Evolutionary conservation across 2,329 filamentous ascomycete genomes (phyloP).

Genomic region (Scytalidium sp.): DNA sequence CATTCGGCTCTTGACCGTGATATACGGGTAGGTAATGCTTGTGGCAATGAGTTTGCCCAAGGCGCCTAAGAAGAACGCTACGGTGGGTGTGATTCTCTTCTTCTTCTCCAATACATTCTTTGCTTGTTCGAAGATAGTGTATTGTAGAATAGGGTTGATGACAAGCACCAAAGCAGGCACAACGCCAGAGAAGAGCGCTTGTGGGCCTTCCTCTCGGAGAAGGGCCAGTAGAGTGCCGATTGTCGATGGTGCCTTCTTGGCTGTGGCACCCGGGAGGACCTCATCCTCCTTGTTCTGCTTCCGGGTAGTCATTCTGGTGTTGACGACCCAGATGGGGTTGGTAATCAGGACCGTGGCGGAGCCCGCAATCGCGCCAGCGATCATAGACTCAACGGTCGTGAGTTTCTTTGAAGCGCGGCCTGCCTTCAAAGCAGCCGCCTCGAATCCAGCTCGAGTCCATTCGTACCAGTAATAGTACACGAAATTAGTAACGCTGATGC

Average conservation of each 20-base stretch:
- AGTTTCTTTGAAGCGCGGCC: constrained; percentile 77
- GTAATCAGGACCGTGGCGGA: constrained; percentile 93
- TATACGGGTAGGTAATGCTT: constrained; percentile 93
- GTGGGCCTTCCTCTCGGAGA: constrained; percentile 77
- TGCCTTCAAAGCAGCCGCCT: constrained; percentile 68
- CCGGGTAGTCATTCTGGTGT: constrained; percentile 95
- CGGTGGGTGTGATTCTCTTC: constrained; percentile 71
- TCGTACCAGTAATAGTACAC: constrained; percentile 99
- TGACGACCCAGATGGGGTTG: constrained; percentile 99
- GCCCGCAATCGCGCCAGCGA: constrained; percentile 89
- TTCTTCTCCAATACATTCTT: constrained; percentile 85
- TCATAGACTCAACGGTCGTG: constrained; percentile 90
- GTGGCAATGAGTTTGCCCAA: constrained; percentile 94
- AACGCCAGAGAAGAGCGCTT: constrained; percentile 86
- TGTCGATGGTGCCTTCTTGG: constrained; percentile 63
- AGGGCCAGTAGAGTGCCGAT: constrained; percentile 78
- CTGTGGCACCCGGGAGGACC: constrained; percentile 36
- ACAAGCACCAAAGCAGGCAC: constrained; percentile 90
- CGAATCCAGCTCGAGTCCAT: constrained; percentile 88
- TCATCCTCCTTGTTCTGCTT: constrained; percentile 52
- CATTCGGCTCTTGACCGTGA: constrained; percentile 97
- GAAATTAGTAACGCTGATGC: constrained; percentile 98
- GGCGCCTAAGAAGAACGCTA: constrained; percentile 89
- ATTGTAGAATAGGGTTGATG: constrained; percentile 97
- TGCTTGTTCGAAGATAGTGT: constrained; percentile 97